Percentiles rank a stretch among this genome's conserved stretches.
Conservation (phyloP, 2,329 filamentous ascomycete species). For the Xenosphaeropsis pyriputrescens region DNA sequence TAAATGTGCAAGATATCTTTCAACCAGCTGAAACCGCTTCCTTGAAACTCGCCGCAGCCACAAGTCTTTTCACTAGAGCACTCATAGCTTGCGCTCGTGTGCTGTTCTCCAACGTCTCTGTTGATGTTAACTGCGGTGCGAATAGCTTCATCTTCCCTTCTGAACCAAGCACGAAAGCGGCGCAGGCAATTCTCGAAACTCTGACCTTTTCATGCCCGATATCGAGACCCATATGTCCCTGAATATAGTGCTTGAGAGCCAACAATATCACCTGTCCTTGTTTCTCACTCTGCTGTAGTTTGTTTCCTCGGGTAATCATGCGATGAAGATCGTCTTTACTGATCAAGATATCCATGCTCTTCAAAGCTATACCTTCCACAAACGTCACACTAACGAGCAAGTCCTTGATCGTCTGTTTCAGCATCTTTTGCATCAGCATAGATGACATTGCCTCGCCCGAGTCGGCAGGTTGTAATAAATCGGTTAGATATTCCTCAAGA, state of each 20-base stretch:
- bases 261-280: conserved; percentile 20
- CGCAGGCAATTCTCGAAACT: conserved; percentile 25
- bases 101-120: neutral
- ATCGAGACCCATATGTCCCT: conserved; percentile 24
- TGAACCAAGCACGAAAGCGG: conserved; percentile 22
- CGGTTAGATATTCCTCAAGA: conserved; percentile 15
- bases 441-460: conserved; percentile 4
- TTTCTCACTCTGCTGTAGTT: conserved; percentile 2
- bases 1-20: no score
- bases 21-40: no score
- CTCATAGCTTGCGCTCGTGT: neutral
- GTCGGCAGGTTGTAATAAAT: conserved; percentile 9
- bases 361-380: conserved; percentile 15
- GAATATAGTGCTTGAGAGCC: conserved; percentile 22
- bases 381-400: conserved; percentile 14
- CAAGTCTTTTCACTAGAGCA: neutral
- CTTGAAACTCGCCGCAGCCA: neutral
- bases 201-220: conserved; percentile 22
- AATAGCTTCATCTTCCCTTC: conserved; percentile 25
- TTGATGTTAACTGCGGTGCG: conserved; percentile 4
- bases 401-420: conserved; percentile 13
- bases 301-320: conserved; percentile 12
- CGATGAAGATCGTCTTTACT: conserved; percentile 21
- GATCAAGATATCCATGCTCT: conserved; percentile 26
- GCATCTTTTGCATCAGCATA: neutral